Conservation (phyloP, 176 grass and related monocot genomes). For the Poa annua region DNA sequence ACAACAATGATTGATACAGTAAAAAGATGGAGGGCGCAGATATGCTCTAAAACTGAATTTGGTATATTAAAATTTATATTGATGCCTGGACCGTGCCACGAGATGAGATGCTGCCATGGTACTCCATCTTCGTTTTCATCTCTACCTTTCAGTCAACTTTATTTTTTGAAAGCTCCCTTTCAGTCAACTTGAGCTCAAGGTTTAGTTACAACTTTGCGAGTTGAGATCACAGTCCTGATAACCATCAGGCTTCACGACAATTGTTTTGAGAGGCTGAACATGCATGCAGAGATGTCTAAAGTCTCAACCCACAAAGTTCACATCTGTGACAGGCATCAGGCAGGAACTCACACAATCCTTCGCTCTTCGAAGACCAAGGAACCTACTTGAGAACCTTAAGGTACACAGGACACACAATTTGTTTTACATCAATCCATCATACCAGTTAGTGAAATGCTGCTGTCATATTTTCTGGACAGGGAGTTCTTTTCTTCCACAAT, state of each 20-base stretch:
- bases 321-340: background rate
- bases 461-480: background rate
- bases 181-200: background rate
- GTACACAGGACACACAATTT: background rate
- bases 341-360: background rate
- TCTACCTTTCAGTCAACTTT: background rate
- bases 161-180: too few relatives aligned
- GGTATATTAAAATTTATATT: background rate
- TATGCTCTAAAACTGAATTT: constrained; percentile 9
- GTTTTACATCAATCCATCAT: background rate
- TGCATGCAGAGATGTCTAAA: background rate
- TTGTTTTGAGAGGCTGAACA: background rate
- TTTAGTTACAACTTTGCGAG: constrained; percentile 2
- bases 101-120: background rate
- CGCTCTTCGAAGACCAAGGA: background rate
- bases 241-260: background rate
- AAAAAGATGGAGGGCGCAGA: background rate
- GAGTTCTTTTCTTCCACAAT: background rate
- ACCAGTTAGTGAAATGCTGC: background rate
- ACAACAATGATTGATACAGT: background rate
- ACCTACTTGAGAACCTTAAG: background rate
- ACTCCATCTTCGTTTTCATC: background rate
- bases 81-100: background rate
- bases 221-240: constrained; percentile 1
- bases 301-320: background rate